Conservation (phyloP, 2,329 filamentous ascomycete genomes). For the Clonostachys rhizophaga region DNA sequence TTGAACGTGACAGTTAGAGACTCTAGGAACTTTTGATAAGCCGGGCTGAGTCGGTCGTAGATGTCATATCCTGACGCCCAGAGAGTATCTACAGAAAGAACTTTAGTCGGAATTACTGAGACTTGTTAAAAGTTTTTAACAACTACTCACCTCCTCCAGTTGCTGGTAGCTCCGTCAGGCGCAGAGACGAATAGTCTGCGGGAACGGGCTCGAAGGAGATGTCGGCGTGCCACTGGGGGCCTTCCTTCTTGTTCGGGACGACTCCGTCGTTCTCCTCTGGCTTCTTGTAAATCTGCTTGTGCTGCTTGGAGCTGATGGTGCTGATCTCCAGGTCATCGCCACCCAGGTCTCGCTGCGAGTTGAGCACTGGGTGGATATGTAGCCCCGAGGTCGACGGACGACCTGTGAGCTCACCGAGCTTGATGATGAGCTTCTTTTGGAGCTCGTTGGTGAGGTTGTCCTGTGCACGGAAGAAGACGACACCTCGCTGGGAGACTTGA, state of each 20-base stretch:
- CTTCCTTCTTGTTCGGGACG: slow-evolving; percentile 17
- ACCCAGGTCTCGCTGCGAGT: slow-evolving; percentile 37
- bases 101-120: no score
- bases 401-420: slow-evolving; percentile 54
- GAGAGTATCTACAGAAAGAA: slow-evolving; percentile 41
- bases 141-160: slow-evolving; percentile 24
- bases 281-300: no score
- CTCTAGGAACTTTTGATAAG: slow-evolving; percentile 48
- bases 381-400: slow-evolving; percentile 52
- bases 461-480: slow-evolving; percentile 61
- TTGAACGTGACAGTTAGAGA: slow-evolving; percentile 42
- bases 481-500: slow-evolving; percentile 57
- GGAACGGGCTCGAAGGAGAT: slow-evolving; percentile 54
- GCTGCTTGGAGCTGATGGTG: slow-evolving; percentile 44
- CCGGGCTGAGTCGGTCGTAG: slow-evolving; percentile 47
- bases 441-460: slow-evolving; percentile 50
- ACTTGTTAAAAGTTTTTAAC: no score
- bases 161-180: slow-evolving; percentile 44
- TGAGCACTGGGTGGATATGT: slow-evolving; percentile 56
- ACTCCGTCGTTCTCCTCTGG: slow-evolving; percentile 14
- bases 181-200: slow-evolving; percentile 51
- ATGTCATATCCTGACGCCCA: slow-evolving; percentile 58
- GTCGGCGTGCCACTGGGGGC: slow-evolving; percentile 39
- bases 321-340: slow-evolving; percentile 47
- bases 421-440: slow-evolving; percentile 55